A percentile compares a stretch with the other conserved stretches of the same genome.
These are phyloP conservation scores for Scalesia atractyloides DNA, from an alignment of 129 eudicot genomes.

Conservation along the genomic window DNA sequence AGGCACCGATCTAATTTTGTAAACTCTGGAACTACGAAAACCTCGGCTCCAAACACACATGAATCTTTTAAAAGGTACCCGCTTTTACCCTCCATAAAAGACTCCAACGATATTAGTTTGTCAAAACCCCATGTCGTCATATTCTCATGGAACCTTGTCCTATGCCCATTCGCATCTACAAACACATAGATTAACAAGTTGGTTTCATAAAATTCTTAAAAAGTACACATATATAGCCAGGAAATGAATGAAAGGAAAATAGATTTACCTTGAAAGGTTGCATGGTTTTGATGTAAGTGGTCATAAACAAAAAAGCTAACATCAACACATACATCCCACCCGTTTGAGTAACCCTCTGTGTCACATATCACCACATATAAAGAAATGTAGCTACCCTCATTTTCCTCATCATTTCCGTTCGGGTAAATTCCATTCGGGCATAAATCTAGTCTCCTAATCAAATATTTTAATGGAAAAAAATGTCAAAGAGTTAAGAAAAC, in stretches of 20 bases:
- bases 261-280: background rate
- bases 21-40: background rate
- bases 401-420: background rate
- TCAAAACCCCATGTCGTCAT: background rate
- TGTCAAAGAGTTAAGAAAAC: background rate
- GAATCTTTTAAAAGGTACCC: slow-evolving; percentile 3
- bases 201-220: background rate
- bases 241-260: background rate
- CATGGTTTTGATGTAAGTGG: background rate
- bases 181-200: background rate
- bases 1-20: background rate
- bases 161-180: background rate
- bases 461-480: background rate
- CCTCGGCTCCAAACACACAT: slow-evolving; percentile 4
- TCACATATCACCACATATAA: slow-evolving; percentile 4
- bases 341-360: background rate
- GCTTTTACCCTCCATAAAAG: background rate
- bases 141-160: slow-evolving; percentile 1
- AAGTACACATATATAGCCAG: background rate
- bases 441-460: background rate
- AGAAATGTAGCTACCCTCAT: background rate
- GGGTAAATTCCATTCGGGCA: background rate
- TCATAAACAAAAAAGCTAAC: background rate
- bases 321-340: slow-evolving; percentile 6
- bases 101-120: background rate